These are phyloP conservation scores for Pleurotus eryngii DNA, from an alignment of 768 basidiomycete genomes.

Conservation along the genomic window DNA sequence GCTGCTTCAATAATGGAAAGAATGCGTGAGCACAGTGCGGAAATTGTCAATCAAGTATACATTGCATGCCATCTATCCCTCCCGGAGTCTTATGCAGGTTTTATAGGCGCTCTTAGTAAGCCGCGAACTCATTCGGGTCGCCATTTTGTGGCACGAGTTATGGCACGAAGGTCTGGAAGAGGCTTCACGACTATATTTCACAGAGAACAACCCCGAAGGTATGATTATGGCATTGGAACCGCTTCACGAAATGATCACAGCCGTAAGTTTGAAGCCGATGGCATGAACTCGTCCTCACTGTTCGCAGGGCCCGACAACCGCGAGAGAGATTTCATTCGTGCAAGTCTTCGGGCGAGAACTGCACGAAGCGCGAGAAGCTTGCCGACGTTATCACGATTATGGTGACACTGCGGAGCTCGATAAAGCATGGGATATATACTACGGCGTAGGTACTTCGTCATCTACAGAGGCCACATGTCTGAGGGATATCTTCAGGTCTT, in stretches of 20 bases:
- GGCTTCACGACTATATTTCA: conserved; percentile 94
- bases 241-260: conserved; percentile 88
- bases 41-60: conserved; percentile 80
- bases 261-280: conserved; percentile 44
- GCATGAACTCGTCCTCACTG: background rate
- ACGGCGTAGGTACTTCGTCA: conserved; percentile 55
- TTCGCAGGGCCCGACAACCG: conserved; percentile 83
- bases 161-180: conserved; percentile 99
- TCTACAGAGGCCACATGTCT: background rate
- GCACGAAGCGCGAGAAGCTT: conserved; percentile 88
- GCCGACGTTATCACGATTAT: conserved; percentile 78
- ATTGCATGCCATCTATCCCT: background rate
- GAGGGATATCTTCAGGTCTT: conserved; percentile 61
- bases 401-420: conserved; percentile 89
- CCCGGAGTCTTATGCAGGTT: too few species aligned
- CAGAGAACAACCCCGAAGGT: conserved; percentile 93
- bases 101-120: conserved; percentile 80
- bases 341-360: conserved; percentile 94
- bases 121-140: conserved; percentile 92
- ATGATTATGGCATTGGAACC: conserved; percentile 95
- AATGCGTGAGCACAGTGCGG: conserved; percentile 88
- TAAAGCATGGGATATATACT: conserved; percentile 99
- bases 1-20: conserved; percentile 86
- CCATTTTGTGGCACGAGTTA: conserved; percentile 97
- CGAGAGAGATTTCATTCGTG: conserved; percentile 90